Evolutionary conservation across 768 basidiomycete species (phyloP).

Genomic region (Gloeostereum incarnatum): DNA sequence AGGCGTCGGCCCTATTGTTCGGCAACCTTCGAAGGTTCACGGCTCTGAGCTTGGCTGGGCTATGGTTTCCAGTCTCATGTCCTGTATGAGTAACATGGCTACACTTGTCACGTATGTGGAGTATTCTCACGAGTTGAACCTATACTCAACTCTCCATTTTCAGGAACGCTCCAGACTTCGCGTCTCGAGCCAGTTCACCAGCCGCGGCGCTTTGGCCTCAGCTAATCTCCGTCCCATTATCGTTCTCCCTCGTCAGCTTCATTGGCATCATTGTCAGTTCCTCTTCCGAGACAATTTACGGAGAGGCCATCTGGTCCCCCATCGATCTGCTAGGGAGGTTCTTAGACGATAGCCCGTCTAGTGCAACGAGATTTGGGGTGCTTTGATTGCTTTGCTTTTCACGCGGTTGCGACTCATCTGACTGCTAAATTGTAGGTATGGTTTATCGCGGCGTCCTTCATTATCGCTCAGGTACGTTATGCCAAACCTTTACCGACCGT

Average conservation of each 20-base stretch:
- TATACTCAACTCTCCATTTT: slow-evolving; percentile 10
- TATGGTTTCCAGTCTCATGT: slow-evolving; percentile 66
- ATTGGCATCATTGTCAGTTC: slow-evolving; percentile 79
- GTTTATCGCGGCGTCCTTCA: slow-evolving; percentile 74
- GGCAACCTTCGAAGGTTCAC: slow-evolving; percentile 49
- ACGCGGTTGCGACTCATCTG: neutral
- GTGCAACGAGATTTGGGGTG: slow-evolving; percentile 61
- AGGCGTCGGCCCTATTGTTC: slow-evolving; percentile 70
- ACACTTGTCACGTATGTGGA: slow-evolving; percentile 55
- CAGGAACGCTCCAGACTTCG: slow-evolving; percentile 72
- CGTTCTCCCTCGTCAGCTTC: slow-evolving; percentile 68
- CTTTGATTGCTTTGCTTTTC: slow-evolving; percentile 18
- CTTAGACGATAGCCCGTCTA: slow-evolving; percentile 52
- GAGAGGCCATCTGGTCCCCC: slow-evolving; percentile 72
- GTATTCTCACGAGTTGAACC: neutral
- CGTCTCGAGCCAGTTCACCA: slow-evolving; percentile 49
- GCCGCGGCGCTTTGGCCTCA: slow-evolving; percentile 57
- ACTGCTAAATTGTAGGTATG: slow-evolving; percentile 35
- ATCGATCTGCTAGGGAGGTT: slow-evolving; percentile 63
- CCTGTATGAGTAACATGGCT: slow-evolving; percentile 74
- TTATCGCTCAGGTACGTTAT: slow-evolving; percentile 55
- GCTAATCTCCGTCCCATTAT: slow-evolving; percentile 60
- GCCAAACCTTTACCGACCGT: neutral
- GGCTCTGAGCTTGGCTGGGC: slow-evolving; percentile 69
- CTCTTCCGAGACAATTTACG: slow-evolving; percentile 66